These are phyloP conservation scores for Mycena rebaudengoi DNA, from an alignment of 768 basidiomycete species.

Conservation along the genomic window DNA sequence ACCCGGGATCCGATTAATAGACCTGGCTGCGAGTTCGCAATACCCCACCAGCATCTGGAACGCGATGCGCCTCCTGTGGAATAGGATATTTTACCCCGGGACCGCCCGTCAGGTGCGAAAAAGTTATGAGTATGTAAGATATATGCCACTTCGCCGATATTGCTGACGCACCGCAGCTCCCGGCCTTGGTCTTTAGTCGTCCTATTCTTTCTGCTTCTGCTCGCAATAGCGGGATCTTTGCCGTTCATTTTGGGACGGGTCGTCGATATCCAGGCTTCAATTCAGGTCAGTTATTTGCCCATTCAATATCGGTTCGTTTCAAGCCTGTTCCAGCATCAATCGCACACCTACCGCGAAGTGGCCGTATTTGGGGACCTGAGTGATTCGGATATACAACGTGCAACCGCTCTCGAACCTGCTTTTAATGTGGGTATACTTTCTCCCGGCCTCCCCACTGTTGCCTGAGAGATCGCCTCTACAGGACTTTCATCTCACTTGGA, in stretches of 20 bases:
- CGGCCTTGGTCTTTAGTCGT: constrained; percentile 49
- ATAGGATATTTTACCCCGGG: constrained; percentile 41
- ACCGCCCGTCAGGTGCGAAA: constrained; percentile 39
- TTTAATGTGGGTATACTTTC: constrained; percentile 37
- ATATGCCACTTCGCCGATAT: neutral
- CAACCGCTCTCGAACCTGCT: constrained; percentile 31
- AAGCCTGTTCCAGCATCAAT: constrained; percentile 41
- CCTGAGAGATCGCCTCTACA: no score
- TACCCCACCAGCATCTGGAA: constrained; percentile 39
- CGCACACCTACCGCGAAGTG: constrained; percentile 42
- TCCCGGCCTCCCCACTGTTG: neutral
- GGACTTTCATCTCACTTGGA: constrained; percentile 49
- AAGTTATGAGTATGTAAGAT: constrained; percentile 45
- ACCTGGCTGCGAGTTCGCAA: constrained; percentile 43
- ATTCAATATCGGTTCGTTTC: neutral
- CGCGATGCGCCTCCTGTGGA: constrained; percentile 46
- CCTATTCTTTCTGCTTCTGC: constrained; percentile 44
- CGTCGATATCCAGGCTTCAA: constrained; percentile 40
- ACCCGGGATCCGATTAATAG: constrained; percentile 46
- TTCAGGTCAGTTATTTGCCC: constrained; percentile 35
- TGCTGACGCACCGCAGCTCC: constrained; percentile 31
- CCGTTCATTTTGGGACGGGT: constrained; percentile 49
- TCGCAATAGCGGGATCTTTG: constrained; percentile 35
- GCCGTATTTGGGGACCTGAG: constrained; percentile 44
- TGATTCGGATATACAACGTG: constrained; percentile 41